Conservation (phyloP, 2,329 filamentous ascomycete genomes). For the Colletotrichum sp. region DNA sequence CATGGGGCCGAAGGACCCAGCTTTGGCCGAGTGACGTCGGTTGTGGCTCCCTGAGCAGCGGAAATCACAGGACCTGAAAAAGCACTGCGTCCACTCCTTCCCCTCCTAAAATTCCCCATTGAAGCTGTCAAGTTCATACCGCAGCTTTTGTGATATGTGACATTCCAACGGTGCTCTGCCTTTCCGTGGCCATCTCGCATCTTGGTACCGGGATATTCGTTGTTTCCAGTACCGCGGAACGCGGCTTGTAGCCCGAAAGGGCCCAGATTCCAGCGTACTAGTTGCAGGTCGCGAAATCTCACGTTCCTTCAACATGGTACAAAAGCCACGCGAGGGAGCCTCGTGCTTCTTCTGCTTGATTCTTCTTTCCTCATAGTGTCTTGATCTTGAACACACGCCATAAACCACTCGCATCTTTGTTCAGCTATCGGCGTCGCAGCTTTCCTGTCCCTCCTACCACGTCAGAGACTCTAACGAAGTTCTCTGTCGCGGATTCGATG, state of each 20-base stretch:
- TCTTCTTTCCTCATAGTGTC: neutral
- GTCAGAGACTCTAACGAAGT: neutral
- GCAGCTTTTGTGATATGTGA: conserved; percentile 16
- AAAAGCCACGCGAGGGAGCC: neutral
- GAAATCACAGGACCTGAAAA: neutral
- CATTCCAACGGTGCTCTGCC: neutral
- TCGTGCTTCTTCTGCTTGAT: neutral
- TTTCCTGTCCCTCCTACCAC: neutral
- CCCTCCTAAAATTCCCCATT: neutral
- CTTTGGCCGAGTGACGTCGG: conserved; percentile 8
- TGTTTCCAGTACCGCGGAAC: conserved; percentile 18
- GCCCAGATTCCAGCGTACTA: neutral
- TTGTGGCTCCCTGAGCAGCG: neutral
- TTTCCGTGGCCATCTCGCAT: neutral
- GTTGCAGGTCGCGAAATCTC: neutral
- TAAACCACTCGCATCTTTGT: neutral
- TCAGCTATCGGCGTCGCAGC: neutral
- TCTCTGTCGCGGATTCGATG: conserved; percentile 10
- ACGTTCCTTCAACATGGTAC: neutral
- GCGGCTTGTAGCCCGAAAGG: neutral
- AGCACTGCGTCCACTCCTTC: neutral
- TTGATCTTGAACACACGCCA: neutral
- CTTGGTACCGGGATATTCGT: neutral
- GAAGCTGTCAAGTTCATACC: conserved; percentile 6
- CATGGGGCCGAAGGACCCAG: neutral